Base-by-base conservation (phyloP, 805 yeast species). In the Metschnikowia chrysomelidarum region DNA sequence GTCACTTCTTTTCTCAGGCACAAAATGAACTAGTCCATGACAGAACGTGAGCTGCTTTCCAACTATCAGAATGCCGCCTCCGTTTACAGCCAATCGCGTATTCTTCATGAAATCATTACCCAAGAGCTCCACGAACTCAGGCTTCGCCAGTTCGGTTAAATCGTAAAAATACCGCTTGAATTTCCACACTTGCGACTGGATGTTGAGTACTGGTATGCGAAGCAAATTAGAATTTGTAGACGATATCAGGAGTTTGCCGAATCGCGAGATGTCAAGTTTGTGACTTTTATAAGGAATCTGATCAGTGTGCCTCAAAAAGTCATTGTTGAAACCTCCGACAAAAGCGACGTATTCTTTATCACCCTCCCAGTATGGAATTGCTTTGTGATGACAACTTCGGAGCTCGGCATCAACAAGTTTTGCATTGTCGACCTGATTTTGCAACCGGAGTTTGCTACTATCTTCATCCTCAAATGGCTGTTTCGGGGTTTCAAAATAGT, bases 131-230 rank as follows among this genome's bases (percentile, higher is more conserved):
- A 53, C 49, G 12, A 61, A 43, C 2, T 48, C 49, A 24, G 56
- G 54, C 17, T 53, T 41, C 9, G 59, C 38, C 38, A 27, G 24
- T 16, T 43, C 42, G 18, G 47, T 23, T 13, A 47, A 37, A 19
- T 65, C 67, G 36, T 52, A 59, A 42, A 51, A 57, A 46, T 59
- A 66, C 30, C 58, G 53, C 32, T 56, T 43, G 45, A 63, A 67
- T 34, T 57, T 54, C 72, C 72, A 67, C 5, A 63, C 61, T 41
- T 64, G 70, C 4, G 72, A 61, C 30, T 55, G 57, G 27, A 65
- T 44, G 43, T 66, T 66, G 27, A 64, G 56, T 12, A 57, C 62
- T 11, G 66, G 54, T 19, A 67, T 42, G 25, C 72, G 53, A 30
- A 59, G 50, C 7, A 58, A 41, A 25, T 60, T 56, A 24, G 51